These are phyloP conservation scores for Barnettozyma hawaiiensis DNA, from an alignment of 1,139 yeast species.

Conservation along the genomic window DNA sequence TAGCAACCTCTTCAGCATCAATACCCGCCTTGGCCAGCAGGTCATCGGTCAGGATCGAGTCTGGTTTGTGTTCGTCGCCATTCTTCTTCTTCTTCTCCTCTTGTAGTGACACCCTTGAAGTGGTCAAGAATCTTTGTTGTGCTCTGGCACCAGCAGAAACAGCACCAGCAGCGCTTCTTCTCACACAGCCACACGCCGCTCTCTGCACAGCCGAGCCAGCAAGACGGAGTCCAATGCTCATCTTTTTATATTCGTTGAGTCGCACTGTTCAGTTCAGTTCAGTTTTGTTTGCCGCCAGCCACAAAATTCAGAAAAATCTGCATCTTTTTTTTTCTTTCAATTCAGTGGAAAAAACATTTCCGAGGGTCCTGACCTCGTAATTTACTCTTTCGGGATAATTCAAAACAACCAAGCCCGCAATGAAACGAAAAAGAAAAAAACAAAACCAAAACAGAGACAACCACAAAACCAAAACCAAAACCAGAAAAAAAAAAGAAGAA, in stretches of 20 bases:
- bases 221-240: conserved; percentile 6
- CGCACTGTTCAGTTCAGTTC: no score
- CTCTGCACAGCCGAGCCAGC: conserved; percentile 5
- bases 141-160: no score
- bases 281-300: no score
- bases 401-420: background rate
- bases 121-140: conserved; percentile 19
- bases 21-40: conserved; percentile 80
- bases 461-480: no score
- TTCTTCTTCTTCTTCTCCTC: conserved; percentile 30
- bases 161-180: background rate
- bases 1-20: conserved; percentile 41
- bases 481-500: no score
- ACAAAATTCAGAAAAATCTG: no score
- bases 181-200: background rate
- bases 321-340: conserved; percentile 1
- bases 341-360: background rate
- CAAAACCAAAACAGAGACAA: no score
- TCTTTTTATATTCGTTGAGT: no score
- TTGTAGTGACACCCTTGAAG: conserved; percentile 11
- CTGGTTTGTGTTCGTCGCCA: no score
- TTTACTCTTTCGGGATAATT: conserved; percentile 8
- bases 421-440: no score
- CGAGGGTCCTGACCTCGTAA: conserved; percentile 5
- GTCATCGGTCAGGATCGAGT: conserved; percentile 74